These are phyloP conservation scores for Globisporangium parvum DNA, from an alignment of 352 stramenopile species.

Conservation along the genomic window DNA sequence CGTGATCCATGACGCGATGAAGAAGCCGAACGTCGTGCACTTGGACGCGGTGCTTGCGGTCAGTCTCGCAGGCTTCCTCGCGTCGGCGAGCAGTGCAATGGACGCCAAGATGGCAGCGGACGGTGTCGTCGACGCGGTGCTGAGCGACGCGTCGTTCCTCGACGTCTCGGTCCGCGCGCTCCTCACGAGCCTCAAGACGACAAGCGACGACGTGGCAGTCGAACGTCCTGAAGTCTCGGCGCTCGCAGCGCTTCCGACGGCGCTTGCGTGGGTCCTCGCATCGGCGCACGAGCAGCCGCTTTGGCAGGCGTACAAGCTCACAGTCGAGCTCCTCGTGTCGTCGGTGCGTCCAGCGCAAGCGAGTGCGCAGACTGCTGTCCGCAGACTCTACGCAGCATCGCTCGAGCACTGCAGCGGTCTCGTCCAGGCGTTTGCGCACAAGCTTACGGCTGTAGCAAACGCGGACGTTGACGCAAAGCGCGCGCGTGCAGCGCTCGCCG, in stretches of 20 bases:
- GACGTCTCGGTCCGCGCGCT: conserved; percentile 35
- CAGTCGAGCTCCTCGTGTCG: conserved; percentile 56
- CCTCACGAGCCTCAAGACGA: conserved; percentile 19
- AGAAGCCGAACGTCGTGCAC: conserved; percentile 70
- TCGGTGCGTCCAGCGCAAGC: conserved; percentile 43
- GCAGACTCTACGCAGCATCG: conserved; percentile 45
- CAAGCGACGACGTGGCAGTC: conserved; percentile 15
- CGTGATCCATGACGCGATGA: conserved; percentile 59
- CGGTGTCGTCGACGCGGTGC: conserved; percentile 35
- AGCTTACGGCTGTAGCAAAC: conserved; percentile 34
- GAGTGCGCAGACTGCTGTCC: conserved; percentile 37
- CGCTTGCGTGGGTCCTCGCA: conserved; percentile 65
- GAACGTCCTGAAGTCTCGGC: conserved; percentile 59
- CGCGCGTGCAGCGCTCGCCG: conserved; percentile 10
- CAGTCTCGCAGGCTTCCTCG: conserved; percentile 48
- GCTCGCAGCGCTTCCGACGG: conserved; percentile 34
- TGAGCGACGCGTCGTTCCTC: conserved; percentile 47
- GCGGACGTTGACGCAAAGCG: conserved; percentile 28
- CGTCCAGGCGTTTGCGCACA: conserved; percentile 48
- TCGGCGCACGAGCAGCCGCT: conserved; percentile 42
- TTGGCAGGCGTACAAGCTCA: conserved; percentile 39
- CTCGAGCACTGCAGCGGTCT: conserved; percentile 50
- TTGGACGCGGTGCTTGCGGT: conserved; percentile 74
- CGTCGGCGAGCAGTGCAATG: conserved; percentile 48
- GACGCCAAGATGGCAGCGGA: conserved; percentile 51